These are phyloP conservation scores for Mycena sp. DNA, from an alignment of 1,284 basidiomycete genomes.

Conservation along the genomic window DNA sequence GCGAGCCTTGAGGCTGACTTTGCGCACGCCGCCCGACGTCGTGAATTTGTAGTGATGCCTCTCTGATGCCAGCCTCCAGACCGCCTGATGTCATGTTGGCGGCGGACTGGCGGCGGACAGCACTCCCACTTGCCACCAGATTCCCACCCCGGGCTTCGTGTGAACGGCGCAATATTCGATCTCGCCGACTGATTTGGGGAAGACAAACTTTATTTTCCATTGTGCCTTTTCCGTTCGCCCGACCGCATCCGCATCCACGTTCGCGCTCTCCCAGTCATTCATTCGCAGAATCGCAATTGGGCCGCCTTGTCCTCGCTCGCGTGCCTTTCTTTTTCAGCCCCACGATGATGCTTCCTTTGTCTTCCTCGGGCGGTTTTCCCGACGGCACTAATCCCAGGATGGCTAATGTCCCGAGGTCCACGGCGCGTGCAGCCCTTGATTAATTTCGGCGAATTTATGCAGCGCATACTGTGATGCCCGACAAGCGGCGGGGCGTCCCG, in stretches of 20 bases:
- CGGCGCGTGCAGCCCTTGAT: conserved; percentile 1
- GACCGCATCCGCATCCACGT: neutral
- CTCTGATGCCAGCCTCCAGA: too few species aligned
- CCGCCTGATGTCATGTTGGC: too few species aligned
- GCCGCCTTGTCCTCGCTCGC: neutral
- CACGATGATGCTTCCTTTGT: neutral
- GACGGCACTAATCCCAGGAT: neutral
- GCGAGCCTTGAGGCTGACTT: conserved; percentile 26
- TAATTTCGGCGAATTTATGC: too few species aligned
- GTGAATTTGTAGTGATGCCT: conserved; percentile 15
- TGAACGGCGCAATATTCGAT: neutral
- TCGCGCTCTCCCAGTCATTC: neutral
- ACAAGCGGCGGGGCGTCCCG: too few species aligned
- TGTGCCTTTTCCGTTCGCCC: conserved; percentile 1
- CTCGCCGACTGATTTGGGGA: neutral
- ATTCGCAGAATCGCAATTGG: neutral
- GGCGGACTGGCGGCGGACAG: too few species aligned
- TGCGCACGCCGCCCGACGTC: conserved; percentile 7
- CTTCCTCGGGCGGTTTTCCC: neutral
- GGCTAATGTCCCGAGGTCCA: neutral
- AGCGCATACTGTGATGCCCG: too few species aligned
- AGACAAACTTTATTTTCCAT: conserved; percentile 10
- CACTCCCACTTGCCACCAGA: too few species aligned
- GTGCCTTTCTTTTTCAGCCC: conserved; percentile 1
- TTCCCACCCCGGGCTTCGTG: conserved; percentile 7